A percentile compares a stretch with the other conserved stretches of the same genome.
Evolutionary conservation across 352 stramenopile genomes (phyloP).

Genomic region (Phytophthora pistaciae): DNA sequence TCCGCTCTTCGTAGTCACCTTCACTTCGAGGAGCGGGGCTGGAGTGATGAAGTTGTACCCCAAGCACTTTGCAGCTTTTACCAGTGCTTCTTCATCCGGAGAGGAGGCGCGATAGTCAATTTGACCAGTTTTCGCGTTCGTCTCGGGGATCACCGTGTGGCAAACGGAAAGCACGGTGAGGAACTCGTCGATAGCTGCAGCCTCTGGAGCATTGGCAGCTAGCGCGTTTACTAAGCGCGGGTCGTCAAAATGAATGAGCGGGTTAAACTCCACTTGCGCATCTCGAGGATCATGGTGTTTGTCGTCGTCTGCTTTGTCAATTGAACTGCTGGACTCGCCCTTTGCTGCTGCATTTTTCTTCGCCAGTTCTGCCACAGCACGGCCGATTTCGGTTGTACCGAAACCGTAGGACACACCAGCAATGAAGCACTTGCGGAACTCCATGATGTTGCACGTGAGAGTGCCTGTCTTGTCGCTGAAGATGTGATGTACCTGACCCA

Average conservation of each 20-base stretch:
- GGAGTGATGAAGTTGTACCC: slow-evolving; percentile 81
- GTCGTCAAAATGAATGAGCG: slow-evolving; percentile 78
- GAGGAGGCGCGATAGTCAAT: slow-evolving; percentile 91
- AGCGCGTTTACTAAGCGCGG: slow-evolving; percentile 63
- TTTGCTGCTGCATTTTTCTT: slow-evolving; percentile 35
- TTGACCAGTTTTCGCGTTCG: slow-evolving; percentile 49
- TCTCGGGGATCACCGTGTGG: slow-evolving; percentile 81
- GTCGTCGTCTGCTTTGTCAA: slow-evolving; percentile 12
- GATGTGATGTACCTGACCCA: slow-evolving; percentile 97
- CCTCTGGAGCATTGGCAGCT: slow-evolving; percentile 29
- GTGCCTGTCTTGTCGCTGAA: slow-evolving; percentile 99
- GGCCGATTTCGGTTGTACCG: slow-evolving; percentile 82
- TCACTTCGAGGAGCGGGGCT: slow-evolving; percentile 60
- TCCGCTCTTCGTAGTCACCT: slow-evolving; percentile 59
- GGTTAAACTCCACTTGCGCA: slow-evolving; percentile 71
- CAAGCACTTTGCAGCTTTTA: slow-evolving; percentile 80
- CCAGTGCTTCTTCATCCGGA: slow-evolving; percentile 94
- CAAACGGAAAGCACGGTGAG: slow-evolving; percentile 77
- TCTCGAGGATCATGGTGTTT: slow-evolving; percentile 47
- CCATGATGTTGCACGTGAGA: slow-evolving; percentile 99
- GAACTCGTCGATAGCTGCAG: slow-evolving; percentile 67
- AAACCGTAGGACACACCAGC: slow-evolving; percentile 86
- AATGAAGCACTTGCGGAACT: slow-evolving; percentile 94
- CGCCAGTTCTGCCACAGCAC: slow-evolving; percentile 59
- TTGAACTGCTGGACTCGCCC: slow-evolving; percentile 1